Evolutionary conservation across 805 yeast species (phyloP), one percentile per base, ranked within the genome.

Genomic region (Ogataea allantospora): DNA sequence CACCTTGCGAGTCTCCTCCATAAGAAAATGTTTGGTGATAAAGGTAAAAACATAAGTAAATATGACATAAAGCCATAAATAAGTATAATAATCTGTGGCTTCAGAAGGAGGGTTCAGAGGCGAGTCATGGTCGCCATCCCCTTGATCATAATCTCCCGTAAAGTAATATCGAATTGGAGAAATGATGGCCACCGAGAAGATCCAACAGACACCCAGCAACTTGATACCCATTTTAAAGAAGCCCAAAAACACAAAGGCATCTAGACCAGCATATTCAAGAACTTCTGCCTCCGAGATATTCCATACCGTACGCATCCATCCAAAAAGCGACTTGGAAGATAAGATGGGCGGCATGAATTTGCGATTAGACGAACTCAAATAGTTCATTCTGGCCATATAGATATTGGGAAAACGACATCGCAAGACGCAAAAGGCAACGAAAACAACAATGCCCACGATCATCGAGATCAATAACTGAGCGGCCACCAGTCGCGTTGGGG

Each of bases 151-250:
- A 19, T 73, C 70, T 2, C 98, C 97, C 0, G 96, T 87, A 56
- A 73, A 87, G 52, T 81, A 79, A 62, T 80, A 83, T 38, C 97
- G 62, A 4, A 93, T 72, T 0, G 99, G 98, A 1, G 95, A 83
- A 14, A 91, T 83, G 3, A 91, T 71, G 5, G 78, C 65, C 7
- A 84, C 65, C 1, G 95, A 88, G 51, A 86, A 77, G 2, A 85
- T 41, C 31, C 86, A 73, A 54, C 88, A 81, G 1, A 75, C 63
- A 2, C 76, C 62, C 16, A 91, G 61, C 7, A 86, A 66, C 56
- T 78, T 77, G 33, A 89, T 85, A 44, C 93, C 76, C 85, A 88
- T 86, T 44, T 85, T 82, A 73, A 93, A 93, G 58, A 91, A 89
- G 3, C 88, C 88, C 21, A 91, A 63, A 54, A 86, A 91, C 32